Evolutionary conservation across 2,329 filamentous ascomycete species (phyloP).

Genomic region (Xylaria sp.): DNA sequence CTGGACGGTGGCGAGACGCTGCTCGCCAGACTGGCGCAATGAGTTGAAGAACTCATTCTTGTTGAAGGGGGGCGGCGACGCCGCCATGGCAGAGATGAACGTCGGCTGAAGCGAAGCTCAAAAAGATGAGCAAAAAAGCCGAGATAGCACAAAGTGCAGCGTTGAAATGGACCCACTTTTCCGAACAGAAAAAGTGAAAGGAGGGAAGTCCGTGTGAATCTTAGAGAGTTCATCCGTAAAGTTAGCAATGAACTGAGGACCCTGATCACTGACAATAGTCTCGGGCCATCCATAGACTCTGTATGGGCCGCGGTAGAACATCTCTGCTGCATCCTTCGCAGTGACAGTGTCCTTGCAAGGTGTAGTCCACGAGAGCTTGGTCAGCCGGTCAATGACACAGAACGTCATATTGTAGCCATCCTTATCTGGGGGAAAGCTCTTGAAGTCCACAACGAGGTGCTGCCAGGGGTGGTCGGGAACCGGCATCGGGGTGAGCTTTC

Average conservation of each 20-base stretch:
- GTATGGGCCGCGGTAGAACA: background rate
- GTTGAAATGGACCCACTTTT: too few relatives aligned
- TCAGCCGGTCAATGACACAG: background rate
- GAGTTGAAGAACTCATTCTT: too few relatives aligned
- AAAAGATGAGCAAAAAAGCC: too few relatives aligned
- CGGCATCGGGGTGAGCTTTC: background rate
- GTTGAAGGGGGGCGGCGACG: too few relatives aligned
- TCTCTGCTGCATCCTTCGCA: background rate
- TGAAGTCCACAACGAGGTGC: background rate
- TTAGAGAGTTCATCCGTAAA: conserved; percentile 1
- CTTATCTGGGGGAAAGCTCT: background rate
- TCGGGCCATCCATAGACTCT: background rate
- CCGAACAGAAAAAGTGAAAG: too few relatives aligned
- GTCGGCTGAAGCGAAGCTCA: too few relatives aligned
- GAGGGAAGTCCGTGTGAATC: too few relatives aligned
- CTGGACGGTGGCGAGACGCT: too few relatives aligned
- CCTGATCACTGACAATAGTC: background rate
- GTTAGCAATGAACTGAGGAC: background rate
- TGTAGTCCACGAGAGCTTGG: background rate
- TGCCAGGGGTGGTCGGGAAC: background rate
- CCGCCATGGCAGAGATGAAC: too few relatives aligned
- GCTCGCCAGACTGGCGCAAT: too few relatives aligned
- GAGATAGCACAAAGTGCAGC: too few relatives aligned
- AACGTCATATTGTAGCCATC: background rate
- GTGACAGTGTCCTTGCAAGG: background rate